Evolutionary conservation across 225 moss, liverwort and hornwort species (phyloP).

Genomic region (Physcomitrium patens): DNA sequence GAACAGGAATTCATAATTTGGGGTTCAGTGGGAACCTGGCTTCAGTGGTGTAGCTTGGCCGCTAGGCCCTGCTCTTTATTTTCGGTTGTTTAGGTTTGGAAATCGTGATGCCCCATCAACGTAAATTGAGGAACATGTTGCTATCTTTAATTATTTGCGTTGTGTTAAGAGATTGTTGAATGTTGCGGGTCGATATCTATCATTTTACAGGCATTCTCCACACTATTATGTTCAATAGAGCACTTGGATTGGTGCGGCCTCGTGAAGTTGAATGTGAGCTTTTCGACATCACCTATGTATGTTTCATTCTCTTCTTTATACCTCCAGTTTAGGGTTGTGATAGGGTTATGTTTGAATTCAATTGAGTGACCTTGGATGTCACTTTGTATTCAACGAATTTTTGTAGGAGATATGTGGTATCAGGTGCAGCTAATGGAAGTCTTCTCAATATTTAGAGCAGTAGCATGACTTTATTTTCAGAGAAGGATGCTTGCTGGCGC

Average conservation of each 20-base stretch:
- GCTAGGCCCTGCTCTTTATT: background rate
- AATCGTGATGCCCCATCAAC: background rate
- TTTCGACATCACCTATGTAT: conserved; percentile 85
- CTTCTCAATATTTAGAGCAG: background rate
- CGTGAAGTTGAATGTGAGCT: conserved; percentile 83
- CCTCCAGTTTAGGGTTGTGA: conserved; percentile 5
- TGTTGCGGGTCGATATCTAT: conserved; percentile 11
- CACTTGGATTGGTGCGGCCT: conserved; percentile 80
- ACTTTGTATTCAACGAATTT: background rate
- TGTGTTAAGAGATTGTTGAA: background rate
- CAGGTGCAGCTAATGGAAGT: background rate
- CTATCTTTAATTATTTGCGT: background rate
- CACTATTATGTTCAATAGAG: conserved; percentile 90
- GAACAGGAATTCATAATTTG: conserved; percentile 4
- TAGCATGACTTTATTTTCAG: background rate
- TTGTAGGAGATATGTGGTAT: background rate
- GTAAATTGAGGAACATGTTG: background rate
- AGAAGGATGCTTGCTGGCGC: background rate
- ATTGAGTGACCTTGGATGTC: background rate
- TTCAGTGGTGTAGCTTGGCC: background rate
- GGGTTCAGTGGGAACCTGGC: conserved; percentile 1
- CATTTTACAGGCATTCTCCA: conserved; percentile 59
- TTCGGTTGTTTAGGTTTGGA: background rate
- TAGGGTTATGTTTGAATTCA: background rate
- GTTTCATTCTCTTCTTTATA: conserved; percentile 14